Base-by-base conservation (phyloP, 208 protist species). In the Angomonas ambiguus region DNA sequence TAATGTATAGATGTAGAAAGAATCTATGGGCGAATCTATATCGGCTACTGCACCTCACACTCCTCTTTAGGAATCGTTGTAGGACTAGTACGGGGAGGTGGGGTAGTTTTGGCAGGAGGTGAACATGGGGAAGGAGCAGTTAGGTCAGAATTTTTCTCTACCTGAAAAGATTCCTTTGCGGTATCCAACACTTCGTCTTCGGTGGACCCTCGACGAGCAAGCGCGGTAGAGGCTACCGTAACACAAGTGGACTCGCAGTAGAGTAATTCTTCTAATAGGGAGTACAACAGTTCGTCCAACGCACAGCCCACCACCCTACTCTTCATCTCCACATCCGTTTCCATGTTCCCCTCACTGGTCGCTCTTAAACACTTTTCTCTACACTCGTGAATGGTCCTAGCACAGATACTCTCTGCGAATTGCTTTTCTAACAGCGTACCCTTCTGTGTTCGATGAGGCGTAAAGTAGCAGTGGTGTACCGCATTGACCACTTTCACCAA, bases 401-500 rank as follows among this genome's bases (percentile, higher is more conserved):
- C 62, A 62, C 87, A 90, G 32, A 57, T 30, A 6, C 20, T 25
- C 11, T 28, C 55, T n/a, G 10, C 20, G 67, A 35, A 35, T 13
- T n/a, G 25, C n/a, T 5, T 49, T 6, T 27, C 22, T 5, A 22
- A 28, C 32, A 16, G 33, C 8, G n/a, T 32, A 56, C 28, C 60
- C 28, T 53, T 27, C 25, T 24, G 31, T 49, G 4, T 45, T 0
- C 41, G 25, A 64, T 84, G 82, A 0, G 59, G 75, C 0, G 42
- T 56, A 32, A 31, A 18, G 27, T 74, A 58, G 57, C 83, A 89
- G 71, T 94, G 88, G 32, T 86, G 58, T 1, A 84, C 20, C 0
- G 88, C 85, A 67, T 88, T 92, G 58, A 83, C 79, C 3, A 91
- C 88, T 68, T 87, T 88, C 16, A 85, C 80, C 18, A 94, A 68